Conservation (phyloP, 169 alveolate species). For the Perkinsus olseni region DNA sequence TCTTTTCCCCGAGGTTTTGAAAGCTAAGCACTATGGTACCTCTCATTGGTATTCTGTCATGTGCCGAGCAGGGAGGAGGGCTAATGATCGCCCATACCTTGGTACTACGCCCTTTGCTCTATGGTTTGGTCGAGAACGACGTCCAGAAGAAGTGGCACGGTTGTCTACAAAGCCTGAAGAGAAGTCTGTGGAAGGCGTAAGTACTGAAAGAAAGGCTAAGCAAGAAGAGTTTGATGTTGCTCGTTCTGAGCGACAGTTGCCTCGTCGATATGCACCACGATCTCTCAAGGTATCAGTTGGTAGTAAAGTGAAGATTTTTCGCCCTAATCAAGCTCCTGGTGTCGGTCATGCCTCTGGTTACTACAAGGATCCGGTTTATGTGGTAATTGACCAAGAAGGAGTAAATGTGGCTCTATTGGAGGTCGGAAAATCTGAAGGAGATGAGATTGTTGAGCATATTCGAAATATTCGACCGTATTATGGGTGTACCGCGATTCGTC, state of each 20-base stretch:
- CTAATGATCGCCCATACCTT: neutral
- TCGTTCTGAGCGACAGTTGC: neutral
- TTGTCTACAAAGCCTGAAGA: neutral
- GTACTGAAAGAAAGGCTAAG: neutral
- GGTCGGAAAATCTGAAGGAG: neutral
- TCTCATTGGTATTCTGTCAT: neutral
- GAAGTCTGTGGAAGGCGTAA: neutral
- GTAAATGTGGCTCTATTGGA: neutral
- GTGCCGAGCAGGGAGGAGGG: neutral
- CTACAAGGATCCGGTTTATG: neutral
- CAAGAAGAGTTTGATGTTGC: neutral
- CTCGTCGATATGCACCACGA: neutral
- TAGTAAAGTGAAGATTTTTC: neutral
- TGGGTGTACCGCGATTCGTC: too few relatives aligned
- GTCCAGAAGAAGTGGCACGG: neutral
- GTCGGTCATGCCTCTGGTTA: neutral
- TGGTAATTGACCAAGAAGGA: neutral
- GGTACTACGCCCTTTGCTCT: neutral
- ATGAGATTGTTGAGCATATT: neutral
- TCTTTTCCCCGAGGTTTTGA: neutral
- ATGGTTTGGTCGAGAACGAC: neutral
- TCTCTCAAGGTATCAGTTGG: neutral
- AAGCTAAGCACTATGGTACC: neutral
- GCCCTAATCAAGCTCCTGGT: neutral
- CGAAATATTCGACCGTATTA: neutral